These are phyloP conservation scores for Stephania japonica DNA, from an alignment of 164 flowering plant genomes.

Conservation along the genomic window DNA sequence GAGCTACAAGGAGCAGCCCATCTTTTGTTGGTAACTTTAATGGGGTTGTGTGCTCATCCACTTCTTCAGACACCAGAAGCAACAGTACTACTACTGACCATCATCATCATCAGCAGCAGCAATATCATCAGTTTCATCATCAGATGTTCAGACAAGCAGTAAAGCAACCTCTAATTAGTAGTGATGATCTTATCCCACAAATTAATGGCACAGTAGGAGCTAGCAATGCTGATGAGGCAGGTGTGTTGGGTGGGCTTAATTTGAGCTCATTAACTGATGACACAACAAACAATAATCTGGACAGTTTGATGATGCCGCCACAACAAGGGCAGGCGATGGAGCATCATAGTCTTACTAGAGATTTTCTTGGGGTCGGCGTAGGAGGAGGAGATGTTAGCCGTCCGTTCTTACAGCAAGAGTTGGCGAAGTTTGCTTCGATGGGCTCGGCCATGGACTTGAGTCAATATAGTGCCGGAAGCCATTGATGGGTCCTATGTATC, in stretches of 20 bases:
- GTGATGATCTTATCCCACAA: neutral
- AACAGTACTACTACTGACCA: neutral
- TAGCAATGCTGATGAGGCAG: neutral
- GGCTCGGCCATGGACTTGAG: conserved; percentile 41
- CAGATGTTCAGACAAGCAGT: conserved; percentile 16
- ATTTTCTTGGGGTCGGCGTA: conserved; percentile 45
- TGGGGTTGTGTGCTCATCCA: conserved; percentile 28
- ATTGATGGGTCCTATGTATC: neutral
- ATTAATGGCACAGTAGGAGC: neutral
- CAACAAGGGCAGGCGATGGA: conserved; percentile 3
- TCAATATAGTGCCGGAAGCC: conserved; percentile 31
- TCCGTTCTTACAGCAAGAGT: conserved; percentile 35
- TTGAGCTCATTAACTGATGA: conserved; percentile 14
- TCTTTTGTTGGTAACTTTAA: conserved; percentile 15
- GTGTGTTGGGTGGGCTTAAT: conserved; percentile 4
- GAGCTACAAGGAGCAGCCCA: conserved; percentile 47
- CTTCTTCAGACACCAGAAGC: conserved; percentile 12
- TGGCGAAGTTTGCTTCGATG: conserved; percentile 40
- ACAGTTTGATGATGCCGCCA: conserved; percentile 14
- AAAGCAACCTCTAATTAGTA: neutral
- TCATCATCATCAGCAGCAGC: neutral
- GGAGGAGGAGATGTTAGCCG: conserved; percentile 36
- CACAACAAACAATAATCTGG: conserved; percentile 2
- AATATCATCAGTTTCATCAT: conserved; percentile 12
- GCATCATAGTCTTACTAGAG: conserved; percentile 36